Conservation (phyloP, 2,329 filamentous ascomycete genomes). For the Exserohilum rostratum region DNA sequence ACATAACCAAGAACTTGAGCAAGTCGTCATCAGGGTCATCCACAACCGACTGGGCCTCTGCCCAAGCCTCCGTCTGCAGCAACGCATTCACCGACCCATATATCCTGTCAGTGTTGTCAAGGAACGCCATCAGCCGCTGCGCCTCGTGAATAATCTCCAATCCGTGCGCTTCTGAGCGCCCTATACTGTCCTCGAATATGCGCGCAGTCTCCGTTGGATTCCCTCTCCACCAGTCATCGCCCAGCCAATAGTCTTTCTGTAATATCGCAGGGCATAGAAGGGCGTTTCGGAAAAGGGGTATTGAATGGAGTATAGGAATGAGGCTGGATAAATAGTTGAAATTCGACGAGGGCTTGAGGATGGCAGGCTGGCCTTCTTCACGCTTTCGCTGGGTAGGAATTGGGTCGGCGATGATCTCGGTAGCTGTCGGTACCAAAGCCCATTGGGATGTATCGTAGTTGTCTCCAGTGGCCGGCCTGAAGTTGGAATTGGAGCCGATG, state of each 20-base stretch:
- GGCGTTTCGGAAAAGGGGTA: conserved; percentile 64
- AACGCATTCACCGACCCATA: conserved; percentile 64
- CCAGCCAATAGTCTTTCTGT: conserved; percentile 59
- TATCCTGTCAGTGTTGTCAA: conserved; percentile 62
- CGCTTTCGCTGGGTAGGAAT: conserved; percentile 56
- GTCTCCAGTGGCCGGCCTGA: conserved; percentile 61
- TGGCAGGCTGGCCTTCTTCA: conserved; percentile 58
- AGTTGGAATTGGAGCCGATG: conserved; percentile 52
- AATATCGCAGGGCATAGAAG: conserved; percentile 57
- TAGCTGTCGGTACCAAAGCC: conserved; percentile 61
- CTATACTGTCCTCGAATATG: conserved; percentile 54
- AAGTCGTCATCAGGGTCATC: conserved; percentile 47
- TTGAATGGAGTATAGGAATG: conserved; percentile 66
- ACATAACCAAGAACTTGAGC: conserved; percentile 56
- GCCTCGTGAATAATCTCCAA: conserved; percentile 61
- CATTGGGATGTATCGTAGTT: conserved; percentile 61
- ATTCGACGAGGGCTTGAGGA: conserved; percentile 62
- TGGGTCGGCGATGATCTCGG: conserved; percentile 60
- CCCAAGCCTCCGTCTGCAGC: conserved; percentile 50
- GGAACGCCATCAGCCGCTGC: conserved; percentile 67
- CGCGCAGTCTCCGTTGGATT: conserved; percentile 57
- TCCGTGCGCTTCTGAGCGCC: conserved; percentile 34
- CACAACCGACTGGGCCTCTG: conserved; percentile 17
- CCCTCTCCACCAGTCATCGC: conserved; percentile 68
- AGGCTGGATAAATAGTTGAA: conserved; percentile 63